These are phyloP conservation scores for Verticillium zaregamsianum DNA, from an alignment of 2,329 filamentous ascomycete species.

Conservation along the genomic window DNA sequence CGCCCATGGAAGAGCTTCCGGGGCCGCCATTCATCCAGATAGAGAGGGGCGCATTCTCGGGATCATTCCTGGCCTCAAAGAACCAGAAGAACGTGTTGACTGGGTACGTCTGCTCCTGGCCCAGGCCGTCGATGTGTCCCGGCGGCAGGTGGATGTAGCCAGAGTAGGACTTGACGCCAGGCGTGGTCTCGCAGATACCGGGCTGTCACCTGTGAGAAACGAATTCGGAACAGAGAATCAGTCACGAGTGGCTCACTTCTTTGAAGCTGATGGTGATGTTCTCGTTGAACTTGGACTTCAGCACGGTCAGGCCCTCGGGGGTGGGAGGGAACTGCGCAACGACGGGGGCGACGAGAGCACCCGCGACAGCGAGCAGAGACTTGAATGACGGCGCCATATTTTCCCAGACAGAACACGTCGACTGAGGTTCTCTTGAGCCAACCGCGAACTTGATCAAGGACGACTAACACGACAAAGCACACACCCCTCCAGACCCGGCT, in stretches of 20 bases:
- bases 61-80: slow-evolving; percentile 22
- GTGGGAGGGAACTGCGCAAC: slow-evolving; percentile 18
- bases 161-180: slow-evolving; percentile 56
- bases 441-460: not conserved
- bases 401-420: not conserved
- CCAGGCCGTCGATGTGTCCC: slow-evolving; percentile 19
- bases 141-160: slow-evolving; percentile 55
- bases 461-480: no score
- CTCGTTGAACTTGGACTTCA: slow-evolving; percentile 52
- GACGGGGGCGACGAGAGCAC: slow-evolving; percentile 21
- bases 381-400: not conserved
- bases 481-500: not conserved
- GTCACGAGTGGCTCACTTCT: slow-evolving; percentile 25
- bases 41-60: slow-evolving; percentile 33
- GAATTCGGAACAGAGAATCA: not conserved
- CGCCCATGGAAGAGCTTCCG: slow-evolving; percentile 49
- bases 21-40: slow-evolving; percentile 60
- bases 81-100: slow-evolving; percentile 41
- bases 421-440: not conserved
- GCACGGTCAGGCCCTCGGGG: slow-evolving; percentile 31
- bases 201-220: slow-evolving; percentile 25
- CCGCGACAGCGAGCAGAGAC: not conserved
- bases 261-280: slow-evolving; percentile 59
- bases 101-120: slow-evolving; percentile 36
- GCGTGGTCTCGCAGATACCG: slow-evolving; percentile 49